phyloP scores from a whole-genome alignment of 2,329 filamentous ascomycete species.

The Monosporascus sp. region DNA sequence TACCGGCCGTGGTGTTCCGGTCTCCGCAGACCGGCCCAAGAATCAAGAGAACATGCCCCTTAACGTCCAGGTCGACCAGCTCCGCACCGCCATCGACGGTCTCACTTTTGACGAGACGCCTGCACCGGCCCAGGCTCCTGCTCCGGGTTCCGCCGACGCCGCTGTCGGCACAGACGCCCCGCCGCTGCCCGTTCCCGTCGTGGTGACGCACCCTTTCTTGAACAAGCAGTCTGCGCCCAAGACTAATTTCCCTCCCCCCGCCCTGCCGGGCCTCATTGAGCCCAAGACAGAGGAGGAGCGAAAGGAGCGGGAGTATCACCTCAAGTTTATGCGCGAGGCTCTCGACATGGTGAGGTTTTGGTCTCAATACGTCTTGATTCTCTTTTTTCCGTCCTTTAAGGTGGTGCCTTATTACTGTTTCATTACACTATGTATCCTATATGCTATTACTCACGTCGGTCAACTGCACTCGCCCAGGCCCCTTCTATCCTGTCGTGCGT shows the following conservation, averaged over 20 bases:
- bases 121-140: slow-evolving; percentile 2
- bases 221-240: slow-evolving; percentile 10
- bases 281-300: slow-evolving; percentile 29
- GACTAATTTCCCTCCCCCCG: slow-evolving; percentile 10
- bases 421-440: background rate
- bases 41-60: slow-evolving; percentile 6
- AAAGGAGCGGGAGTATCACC: slow-evolving; percentile 39
- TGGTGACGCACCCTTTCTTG: slow-evolving; percentile 18
- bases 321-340: slow-evolving; percentile 75
- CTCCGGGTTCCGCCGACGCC: slow-evolving; percentile 11
- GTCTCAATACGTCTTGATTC: background rate
- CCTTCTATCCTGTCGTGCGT: too few relatives aligned
- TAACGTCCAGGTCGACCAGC: slow-evolving; percentile 8
- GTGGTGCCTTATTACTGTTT: background rate
- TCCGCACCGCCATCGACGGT: slow-evolving; percentile 13
- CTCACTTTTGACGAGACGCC: slow-evolving; percentile 18
- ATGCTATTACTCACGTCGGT: too few relatives aligned
- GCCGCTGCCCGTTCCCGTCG: slow-evolving; percentile 18
- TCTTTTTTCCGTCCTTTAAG: background rate
- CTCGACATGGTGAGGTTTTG: slow-evolving; percentile 67
- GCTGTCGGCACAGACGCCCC: slow-evolving; percentile 15
- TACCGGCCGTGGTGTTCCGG: slow-evolving; percentile 4
- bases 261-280: slow-evolving; percentile 27
- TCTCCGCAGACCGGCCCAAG: slow-evolving; percentile 7
- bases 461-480: too few relatives aligned